These are phyloP conservation scores for Tritrichomonas foetus DNA, from an alignment of 208 protist genomes.

Conservation along the genomic window DNA sequence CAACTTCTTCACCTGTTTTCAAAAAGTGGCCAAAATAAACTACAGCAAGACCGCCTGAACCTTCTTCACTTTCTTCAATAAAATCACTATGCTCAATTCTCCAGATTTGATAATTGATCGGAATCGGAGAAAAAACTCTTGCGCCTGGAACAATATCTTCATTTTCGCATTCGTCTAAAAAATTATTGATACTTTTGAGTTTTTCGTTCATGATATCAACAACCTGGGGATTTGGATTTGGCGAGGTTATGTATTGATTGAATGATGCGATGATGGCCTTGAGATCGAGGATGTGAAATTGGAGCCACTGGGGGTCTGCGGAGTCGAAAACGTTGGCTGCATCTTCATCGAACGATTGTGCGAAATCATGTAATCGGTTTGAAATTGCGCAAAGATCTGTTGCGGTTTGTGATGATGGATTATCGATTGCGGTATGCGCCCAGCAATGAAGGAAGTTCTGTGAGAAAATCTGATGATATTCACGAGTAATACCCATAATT, in stretches of 20 bases:
- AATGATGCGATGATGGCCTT: background rate
- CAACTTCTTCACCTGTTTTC: background rate
- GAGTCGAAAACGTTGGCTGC: too few species aligned
- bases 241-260: background rate
- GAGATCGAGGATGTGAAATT: background rate
- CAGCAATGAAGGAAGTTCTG: background rate
- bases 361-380: too few species aligned
- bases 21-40: background rate
- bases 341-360: too few species aligned
- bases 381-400: background rate
- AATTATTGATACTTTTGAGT: background rate
- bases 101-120: background rate
- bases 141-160: background rate
- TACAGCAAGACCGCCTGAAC: background rate
- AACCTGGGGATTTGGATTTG: background rate
- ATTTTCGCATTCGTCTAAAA: background rate
- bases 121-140: slow-evolving; percentile 35
- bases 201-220: background rate
- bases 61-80: background rate
- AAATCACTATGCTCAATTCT: background rate
- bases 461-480: background rate
- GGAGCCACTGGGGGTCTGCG: too few species aligned
- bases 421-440: background rate
- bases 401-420: background rate
- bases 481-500: background rate